phyloP scores from a whole-genome alignment of 768 basidiomycete genomes.

The Strobilomyces confusus region DNA sequence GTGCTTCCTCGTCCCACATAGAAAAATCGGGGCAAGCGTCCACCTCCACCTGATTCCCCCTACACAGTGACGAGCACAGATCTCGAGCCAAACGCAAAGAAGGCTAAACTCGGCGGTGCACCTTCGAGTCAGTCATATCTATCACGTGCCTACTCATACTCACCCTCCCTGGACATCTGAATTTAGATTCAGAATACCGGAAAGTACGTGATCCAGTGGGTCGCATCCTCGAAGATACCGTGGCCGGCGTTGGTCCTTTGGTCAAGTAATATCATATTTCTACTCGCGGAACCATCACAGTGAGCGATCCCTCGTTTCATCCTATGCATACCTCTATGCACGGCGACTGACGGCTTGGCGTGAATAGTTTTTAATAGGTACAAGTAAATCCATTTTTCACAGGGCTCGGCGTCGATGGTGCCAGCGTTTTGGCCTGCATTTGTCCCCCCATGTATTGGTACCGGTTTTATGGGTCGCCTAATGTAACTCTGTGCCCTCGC shows the following conservation, averaged over 20 bases:
- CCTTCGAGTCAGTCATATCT: conserved; percentile 31
- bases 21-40: conserved; percentile 61
- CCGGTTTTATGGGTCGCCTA: background rate
- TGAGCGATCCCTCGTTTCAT: conserved; percentile 13
- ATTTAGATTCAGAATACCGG: conserved; percentile 30
- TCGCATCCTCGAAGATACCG: conserved; percentile 43
- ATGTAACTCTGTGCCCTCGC: background rate
- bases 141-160: background rate
- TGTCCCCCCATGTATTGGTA: conserved; percentile 11
- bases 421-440: background rate
- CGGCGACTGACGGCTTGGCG: conserved; percentile 8
- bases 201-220: conserved; percentile 34
- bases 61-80: conserved; percentile 34
- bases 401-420: background rate
- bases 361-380: conserved; percentile 1
- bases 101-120: conserved; percentile 30
- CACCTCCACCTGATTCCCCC: conserved; percentile 36
- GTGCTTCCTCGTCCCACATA: conserved; percentile 16
- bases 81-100: conserved; percentile 34
- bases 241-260: conserved; percentile 35
- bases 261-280: conserved; percentile 33
- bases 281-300: background rate
- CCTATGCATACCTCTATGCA: background rate
- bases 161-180: background rate
- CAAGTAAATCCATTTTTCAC: background rate